phyloP scores from a whole-genome alignment of 1,139 yeast species.

The Debaryomyces nepalensis region DNA sequence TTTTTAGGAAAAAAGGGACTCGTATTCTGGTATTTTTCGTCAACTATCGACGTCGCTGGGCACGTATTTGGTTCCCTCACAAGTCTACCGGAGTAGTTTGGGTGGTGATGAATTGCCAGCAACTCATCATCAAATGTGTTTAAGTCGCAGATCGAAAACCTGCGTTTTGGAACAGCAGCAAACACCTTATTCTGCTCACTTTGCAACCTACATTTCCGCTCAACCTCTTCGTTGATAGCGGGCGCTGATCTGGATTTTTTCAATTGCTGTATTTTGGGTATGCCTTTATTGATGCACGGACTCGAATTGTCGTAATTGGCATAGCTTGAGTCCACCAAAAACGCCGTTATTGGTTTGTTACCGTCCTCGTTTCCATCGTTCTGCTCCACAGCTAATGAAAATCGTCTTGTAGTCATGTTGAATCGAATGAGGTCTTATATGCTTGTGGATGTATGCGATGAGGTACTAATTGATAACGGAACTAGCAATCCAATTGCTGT shows the following conservation, averaged over 20 bases:
- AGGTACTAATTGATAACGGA: background rate
- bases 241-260: constrained; percentile 2
- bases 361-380: background rate
- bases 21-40: background rate
- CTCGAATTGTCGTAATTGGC: constrained; percentile 6
- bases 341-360: constrained; percentile 7
- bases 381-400: constrained; percentile 29
- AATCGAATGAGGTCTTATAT: background rate
- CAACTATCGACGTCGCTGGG: background rate
- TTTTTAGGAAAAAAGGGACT: constrained; percentile 16
- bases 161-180: constrained; percentile 8
- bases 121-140: constrained; percentile 24
- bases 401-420: constrained; percentile 16
- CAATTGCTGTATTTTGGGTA: background rate
- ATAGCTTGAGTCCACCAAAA: constrained; percentile 5
- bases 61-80: background rate
- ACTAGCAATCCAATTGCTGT: constrained; percentile 1
- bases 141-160: constrained; percentile 31
- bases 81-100: background rate
- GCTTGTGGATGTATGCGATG: background rate
- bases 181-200: background rate
- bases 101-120: constrained; percentile 1
- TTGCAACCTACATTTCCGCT: constrained; percentile 1
- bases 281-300: background rate
- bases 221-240: background rate